phyloP scores from a whole-genome alignment of 2,329 filamentous ascomycete genomes.

The Verticillium alfalfae region DNA sequence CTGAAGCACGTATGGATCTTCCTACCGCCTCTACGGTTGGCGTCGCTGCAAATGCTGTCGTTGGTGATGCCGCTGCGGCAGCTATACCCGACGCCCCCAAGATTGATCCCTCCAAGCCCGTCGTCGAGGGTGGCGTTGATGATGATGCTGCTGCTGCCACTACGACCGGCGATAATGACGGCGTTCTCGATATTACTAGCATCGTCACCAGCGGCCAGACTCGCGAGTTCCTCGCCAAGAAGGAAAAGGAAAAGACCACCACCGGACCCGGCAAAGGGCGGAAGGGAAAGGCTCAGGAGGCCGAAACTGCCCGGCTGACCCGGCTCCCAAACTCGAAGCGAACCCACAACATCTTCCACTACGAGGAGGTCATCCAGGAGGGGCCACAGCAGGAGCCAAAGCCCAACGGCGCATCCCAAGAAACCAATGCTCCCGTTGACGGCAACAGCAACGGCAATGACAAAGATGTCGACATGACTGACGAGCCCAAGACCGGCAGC shows the following conservation, averaged over 20 bases:
- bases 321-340: conserved; percentile 69
- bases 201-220: conserved; percentile 80
- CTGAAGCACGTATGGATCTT: conserved; percentile 40
- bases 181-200: conserved; percentile 76
- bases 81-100: conserved; percentile 27
- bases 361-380: conserved; percentile 61
- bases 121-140: conserved; percentile 11
- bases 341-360: conserved; percentile 64
- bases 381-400: conserved; percentile 33
- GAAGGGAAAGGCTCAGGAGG: conserved; percentile 50
- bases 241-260: conserved; percentile 75
- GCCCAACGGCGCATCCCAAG: conserved; percentile 13
- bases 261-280: conserved; percentile 52
- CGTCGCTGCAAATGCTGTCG: conserved; percentile 14
- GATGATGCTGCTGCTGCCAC: conserved; percentile 31
- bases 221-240: conserved; percentile 75
- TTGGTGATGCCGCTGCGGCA: conserved; percentile 16
- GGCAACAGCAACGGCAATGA: conserved; percentile 3
- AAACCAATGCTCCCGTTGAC: background rate
- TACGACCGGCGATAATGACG: conserved; percentile 51
- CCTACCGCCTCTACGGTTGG: conserved; percentile 27
- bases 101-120: conserved; percentile 23
- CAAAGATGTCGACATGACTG: conserved; percentile 16
- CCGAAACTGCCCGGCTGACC: conserved; percentile 45
- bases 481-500: conserved; percentile 9